Conservation (phyloP, 169 alveolate genomes). For the Amoebophrya sp. region DNA sequence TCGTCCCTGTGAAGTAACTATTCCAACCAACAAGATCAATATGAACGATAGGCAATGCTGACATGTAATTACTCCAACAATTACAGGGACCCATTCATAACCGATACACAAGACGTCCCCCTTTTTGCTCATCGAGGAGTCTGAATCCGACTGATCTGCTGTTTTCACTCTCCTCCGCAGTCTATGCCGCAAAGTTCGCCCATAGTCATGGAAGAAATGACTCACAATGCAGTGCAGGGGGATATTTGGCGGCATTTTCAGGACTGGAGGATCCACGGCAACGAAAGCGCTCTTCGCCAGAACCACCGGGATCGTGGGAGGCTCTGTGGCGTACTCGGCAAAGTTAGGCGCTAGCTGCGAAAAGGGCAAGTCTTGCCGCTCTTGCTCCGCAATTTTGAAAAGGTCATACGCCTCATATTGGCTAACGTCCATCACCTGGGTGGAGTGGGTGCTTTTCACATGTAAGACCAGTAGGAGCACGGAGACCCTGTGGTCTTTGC, state of each 20-base stretch:
- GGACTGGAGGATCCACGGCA: background rate
- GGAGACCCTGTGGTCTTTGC: no score
- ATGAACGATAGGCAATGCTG: no score
- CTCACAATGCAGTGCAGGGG: background rate
- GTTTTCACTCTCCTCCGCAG: no score
- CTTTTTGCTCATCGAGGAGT: no score
- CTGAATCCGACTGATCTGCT: no score
- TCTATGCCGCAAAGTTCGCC: background rate
- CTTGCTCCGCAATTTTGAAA: background rate
- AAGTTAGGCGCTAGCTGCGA: background rate
- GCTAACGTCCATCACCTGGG: background rate
- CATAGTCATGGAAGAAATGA: background rate
- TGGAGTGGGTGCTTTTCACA: background rate
- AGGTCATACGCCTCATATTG: conserved; percentile 13
- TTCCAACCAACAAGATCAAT: no score
- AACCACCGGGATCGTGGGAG: background rate
- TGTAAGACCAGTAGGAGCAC: no score
- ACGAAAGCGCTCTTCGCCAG: background rate
- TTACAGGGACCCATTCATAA: no score
- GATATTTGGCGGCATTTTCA: background rate
- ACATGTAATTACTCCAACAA: no score
- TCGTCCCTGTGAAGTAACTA: no score
- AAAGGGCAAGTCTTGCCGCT: background rate
- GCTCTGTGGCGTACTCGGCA: conserved; percentile 1
- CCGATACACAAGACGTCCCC: no score